Evolutionary conservation across 169 alveolate species (phyloP), one percentile per base, ranked within the genome.

Genomic region (Eimeria maxima): DNA sequence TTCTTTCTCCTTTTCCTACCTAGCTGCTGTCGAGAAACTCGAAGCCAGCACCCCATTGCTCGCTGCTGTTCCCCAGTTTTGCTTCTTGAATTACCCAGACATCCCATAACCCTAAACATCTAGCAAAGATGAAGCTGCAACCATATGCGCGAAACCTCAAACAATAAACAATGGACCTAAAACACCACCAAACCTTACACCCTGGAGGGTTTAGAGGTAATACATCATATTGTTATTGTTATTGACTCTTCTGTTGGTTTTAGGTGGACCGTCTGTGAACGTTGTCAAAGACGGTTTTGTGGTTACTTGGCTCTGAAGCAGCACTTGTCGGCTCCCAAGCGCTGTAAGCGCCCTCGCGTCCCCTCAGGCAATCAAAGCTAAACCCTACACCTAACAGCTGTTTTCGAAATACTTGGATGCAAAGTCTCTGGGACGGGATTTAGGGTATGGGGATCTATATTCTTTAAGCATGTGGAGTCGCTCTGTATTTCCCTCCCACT

Each of bases 251-350:
- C 38, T 33, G 38, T 33, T 33, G 38, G 38, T 33, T 45, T 80
- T 67, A 80, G 89, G 29, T 80, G 89, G 89, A 80, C 47, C 7
- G 20, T 11, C 6, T 80, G 89, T 42, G 65, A 80, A 20, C 24
- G 89, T 24, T 80, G 89, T 33, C 45, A 80, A 5, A 29, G 89
- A 13, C 38, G 65, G 0, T 80, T 80, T 13, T 44, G 22, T n/a
- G 89, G 89, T 13, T 67, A 27, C 20, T 47, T 80, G 60, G 89
- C 89, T 27, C 65, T 80, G 8, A 29, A 80, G 89, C 89, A 80
- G 69, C 89, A 80, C 67, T 27, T n/a, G 57, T 14, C 10, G 29
- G 16, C 89, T 24, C 44, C 69, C 20, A 38, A 0, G 67, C 63
- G 89, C 65, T 80, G 89, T 60, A 80, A 69, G 24, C 38, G 69